Conservation (phyloP, 2,329 filamentous ascomycete genomes). For the Aspergillus caelatus region DNA sequence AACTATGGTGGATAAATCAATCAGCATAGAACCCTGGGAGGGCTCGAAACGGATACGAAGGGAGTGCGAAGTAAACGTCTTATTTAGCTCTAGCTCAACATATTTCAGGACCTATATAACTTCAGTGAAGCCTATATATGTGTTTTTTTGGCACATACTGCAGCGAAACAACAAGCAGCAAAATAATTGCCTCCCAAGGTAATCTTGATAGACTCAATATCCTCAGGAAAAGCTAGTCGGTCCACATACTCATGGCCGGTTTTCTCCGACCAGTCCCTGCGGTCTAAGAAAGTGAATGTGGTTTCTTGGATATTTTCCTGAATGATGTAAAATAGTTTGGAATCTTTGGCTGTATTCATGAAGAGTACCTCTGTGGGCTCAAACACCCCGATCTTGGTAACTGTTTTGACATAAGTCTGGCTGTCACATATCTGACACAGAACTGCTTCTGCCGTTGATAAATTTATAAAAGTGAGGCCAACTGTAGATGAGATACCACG, state of each 20-base stretch:
- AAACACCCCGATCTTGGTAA: constrained; percentile 83
- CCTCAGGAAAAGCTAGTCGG: constrained; percentile 75
- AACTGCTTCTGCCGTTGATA: constrained; percentile 79
- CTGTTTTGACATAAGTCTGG: constrained; percentile 84
- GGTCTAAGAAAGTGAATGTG: constrained; percentile 67
- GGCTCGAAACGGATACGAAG: constrained; percentile 84
- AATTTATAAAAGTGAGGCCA: constrained; percentile 83
- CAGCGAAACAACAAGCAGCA: constrained; percentile 80
- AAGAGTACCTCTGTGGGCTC: constrained; percentile 80
- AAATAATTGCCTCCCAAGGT: constrained; percentile 83
- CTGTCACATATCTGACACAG: constrained; percentile 92
- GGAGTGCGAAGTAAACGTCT: constrained; percentile 75
- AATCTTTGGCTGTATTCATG: constrained; percentile 72
- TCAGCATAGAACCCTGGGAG: constrained; percentile 92
- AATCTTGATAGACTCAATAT: constrained; percentile 78
- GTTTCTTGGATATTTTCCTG: constrained; percentile 70
- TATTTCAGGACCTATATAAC: constrained; percentile 72
- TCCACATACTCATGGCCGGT: constrained; percentile 77
- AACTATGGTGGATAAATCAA: constrained; percentile 83
- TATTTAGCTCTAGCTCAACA: constrained; percentile 69
- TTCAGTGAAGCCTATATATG: background rate
- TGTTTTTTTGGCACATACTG: constrained; percentile 58
- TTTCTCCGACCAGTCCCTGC: constrained; percentile 81
- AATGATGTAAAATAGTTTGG: constrained; percentile 73
- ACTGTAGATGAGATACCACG: constrained; percentile 84